Conservation (phyloP, 345 rosid genomes). For the Noccaea bulbosa region DNA sequence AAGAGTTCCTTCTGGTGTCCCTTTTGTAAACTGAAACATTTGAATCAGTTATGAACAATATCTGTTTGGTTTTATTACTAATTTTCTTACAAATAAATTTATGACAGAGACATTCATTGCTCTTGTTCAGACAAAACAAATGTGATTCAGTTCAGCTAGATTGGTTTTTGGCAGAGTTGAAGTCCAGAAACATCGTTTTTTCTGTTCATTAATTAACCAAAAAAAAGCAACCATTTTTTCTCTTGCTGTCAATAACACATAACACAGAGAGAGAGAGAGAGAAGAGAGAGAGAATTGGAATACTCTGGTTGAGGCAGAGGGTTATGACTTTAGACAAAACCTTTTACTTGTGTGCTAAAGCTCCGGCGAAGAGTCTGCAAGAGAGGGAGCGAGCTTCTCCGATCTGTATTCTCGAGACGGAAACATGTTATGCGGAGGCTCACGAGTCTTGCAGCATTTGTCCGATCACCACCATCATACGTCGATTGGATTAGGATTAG, state of each 20-base stretch:
- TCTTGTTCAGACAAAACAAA: not conserved
- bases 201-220: too few species aligned
- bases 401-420: conserved; percentile 1
- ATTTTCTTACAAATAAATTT: not conserved
- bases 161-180: too few species aligned
- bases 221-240: too few species aligned
- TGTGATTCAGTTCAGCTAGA: too few species aligned
- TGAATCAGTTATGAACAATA: conserved; percentile 15
- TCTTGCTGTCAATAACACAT: too few species aligned
- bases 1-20: conserved; percentile 67
- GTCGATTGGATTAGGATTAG: conserved; percentile 48
- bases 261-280: not conserved
- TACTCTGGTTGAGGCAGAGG: not conserved
- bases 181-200: too few species aligned
- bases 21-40: conserved; percentile 56
- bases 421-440: conserved; percentile 69
- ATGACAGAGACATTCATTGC: not conserved
- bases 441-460: conserved; percentile 65
- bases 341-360: not conserved
- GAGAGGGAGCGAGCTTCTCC: conserved; percentile 13
- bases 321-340: not conserved
- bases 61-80: not conserved
- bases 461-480: conserved; percentile 47
- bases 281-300: not conserved
- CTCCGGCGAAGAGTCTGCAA: conserved; percentile 39